Evolutionary conservation across 177 flowering plant genomes (phyloP).

Genomic region (Vitis hybrid): DNA sequence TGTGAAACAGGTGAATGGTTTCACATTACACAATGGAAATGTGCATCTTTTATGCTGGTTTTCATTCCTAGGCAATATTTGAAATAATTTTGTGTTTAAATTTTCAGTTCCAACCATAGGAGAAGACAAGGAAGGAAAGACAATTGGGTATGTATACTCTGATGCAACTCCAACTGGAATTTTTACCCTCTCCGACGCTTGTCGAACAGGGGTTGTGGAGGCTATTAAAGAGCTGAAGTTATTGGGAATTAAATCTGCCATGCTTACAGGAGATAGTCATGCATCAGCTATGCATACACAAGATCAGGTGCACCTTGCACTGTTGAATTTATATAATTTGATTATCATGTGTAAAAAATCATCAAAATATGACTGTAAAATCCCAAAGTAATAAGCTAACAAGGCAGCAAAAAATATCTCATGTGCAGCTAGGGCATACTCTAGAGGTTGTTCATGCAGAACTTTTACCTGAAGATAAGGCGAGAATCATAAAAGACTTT

Average conservation of each 20-base stretch:
- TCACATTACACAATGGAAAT: too few relatives aligned
- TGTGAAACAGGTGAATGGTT: conserved; percentile 49
- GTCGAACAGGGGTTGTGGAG: conserved; percentile 73
- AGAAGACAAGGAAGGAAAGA: conserved; percentile 42
- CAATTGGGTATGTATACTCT: conserved; percentile 56
- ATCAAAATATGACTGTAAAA: neutral
- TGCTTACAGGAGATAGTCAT: conserved; percentile 89
- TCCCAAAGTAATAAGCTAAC: neutral
- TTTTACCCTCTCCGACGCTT: conserved; percentile 74
- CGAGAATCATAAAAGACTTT: conserved; percentile 46
- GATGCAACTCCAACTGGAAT: conserved; percentile 42
- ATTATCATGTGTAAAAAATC: neutral
- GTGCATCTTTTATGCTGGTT: too few relatives aligned
- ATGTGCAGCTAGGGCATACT: conserved; percentile 62
- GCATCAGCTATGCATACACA: conserved; percentile 72
- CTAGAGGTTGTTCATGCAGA: conserved; percentile 72
- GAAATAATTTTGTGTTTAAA: neutral
- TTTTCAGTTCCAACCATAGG: conserved; percentile 45
- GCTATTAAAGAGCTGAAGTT: conserved; percentile 65
- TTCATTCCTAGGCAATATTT: too few relatives aligned
- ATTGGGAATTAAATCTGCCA: conserved; percentile 65
- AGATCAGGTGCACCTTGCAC: conserved; percentile 49
- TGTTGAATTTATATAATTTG: neutral
- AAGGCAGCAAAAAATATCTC: neutral
- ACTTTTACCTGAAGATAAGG: conserved; percentile 90